Evolutionary conservation across 305 asterid species (phyloP), one percentile per base, ranked within the genome.

Genomic region (Fraxinus platypoda): DNA sequence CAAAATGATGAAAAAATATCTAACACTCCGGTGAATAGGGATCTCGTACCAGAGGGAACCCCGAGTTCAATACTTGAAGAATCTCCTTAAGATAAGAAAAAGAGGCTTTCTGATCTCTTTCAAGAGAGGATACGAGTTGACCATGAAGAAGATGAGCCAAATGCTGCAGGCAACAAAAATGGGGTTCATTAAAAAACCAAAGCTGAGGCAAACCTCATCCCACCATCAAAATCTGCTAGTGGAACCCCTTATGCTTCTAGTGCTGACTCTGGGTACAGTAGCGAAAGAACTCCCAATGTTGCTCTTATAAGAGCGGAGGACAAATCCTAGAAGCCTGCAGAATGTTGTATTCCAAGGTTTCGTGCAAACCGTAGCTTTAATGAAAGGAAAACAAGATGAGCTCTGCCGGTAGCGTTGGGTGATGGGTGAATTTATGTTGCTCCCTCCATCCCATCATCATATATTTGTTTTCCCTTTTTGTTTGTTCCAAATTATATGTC

Each of bases 71-170:
- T 77, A 38, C 57, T 83, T 4, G 49, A 71, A 21, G 81, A 85
- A 2, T 82, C 90, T 66, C 86, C 86, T 54, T 80, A 87, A 1
- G 90, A 90, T 62, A 88, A 85, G 88, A 88, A 87, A 41, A 90
- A 87, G 75, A 66, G 89, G 31, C 93, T 90, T 3, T 87, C 90
- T 0, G 90, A 90, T 34, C 84, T 90, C 25, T 90, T 90, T 25
- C 78, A 84, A 76, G 91, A 90, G 83, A 90, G 89, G 85, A 35
- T 83, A 38, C 86, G 46, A 0, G 8, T n/a, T 19, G 33, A 80
- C 33, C 77, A 75, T 9, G 74, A 76, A 11, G 28, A 8, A 3
- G 79, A 81, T 3, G 79, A 80, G 49, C 87, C 74, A 15, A 78
- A 25, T 25, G 17, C 80, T 1, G 46, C 49, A 76, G 62, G 7